Evolutionary conservation across 768 basidiomycete species (phyloP), one percentile per base, ranked within the genome.

Genomic region (Rhodotorula diobovata): DNA sequence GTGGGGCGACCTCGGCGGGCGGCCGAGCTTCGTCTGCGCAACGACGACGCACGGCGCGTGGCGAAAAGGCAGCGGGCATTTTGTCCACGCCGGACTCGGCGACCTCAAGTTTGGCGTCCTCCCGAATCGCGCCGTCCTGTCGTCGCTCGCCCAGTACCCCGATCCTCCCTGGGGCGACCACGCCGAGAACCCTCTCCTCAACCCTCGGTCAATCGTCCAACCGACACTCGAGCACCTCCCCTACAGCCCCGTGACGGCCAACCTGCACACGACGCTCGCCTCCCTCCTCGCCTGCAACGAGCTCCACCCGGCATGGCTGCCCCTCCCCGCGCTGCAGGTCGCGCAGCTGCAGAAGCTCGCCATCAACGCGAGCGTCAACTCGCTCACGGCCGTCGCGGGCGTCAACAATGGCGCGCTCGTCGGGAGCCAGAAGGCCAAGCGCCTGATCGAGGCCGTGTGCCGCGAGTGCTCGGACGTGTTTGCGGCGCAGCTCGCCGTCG

Each of bases 11-110:
- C 85, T 87, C 34, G 79, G 83, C 45, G 82, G 83, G 39, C 86
- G 94, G 48, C 94, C 94, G 21, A 88, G 90, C 76, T 92, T 98
- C 78, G 85, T 98, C 73, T 81, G 95, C 63, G 88, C 88, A 23
- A 86, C 87, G 37, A 93, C 90, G 71, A 89, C 87, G 2, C 92
- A 95, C 76, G 90, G 91, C 7, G 88, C 86, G 39, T 89, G 86
- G 81, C 78, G 83, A 60, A 87, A 85, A 74, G 78, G 80, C 1
- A 48, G n/a, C 18, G 72, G 67, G 21, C 84, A 87, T 66, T 85
- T 87, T 67, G 85, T 90, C 23, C 91, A 93, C 75, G 82, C 88
- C 14, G 89, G 89, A 12, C 60, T 85, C 18, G 92, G 91, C 12
- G 79, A 83, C 14, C 83, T 96, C 76, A 83, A 86, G n/a, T 91